Evolutionary conservation across 768 basidiomycete genomes (phyloP).

Genomic region (Phylloporus sp.): DNA sequence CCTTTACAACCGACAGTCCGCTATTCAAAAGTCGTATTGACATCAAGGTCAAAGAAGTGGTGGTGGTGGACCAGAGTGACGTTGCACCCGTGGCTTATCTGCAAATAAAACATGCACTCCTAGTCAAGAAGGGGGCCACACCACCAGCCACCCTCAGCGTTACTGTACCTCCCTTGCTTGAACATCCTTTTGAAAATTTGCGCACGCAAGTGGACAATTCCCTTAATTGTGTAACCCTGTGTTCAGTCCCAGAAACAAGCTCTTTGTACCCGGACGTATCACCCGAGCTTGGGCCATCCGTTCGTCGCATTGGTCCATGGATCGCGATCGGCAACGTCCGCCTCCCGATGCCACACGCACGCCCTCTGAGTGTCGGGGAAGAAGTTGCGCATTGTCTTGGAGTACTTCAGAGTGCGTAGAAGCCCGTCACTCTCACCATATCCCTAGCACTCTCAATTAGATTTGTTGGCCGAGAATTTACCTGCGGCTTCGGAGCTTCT

Average conservation of each 20-base stretch:
- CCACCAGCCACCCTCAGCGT: constrained; percentile 15
- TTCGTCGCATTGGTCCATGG: constrained; percentile 54
- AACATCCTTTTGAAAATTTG: constrained; percentile 16
- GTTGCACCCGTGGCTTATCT: constrained; percentile 92
- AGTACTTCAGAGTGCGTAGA: constrained; percentile 51
- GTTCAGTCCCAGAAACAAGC: background rate
- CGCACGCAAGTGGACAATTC: constrained; percentile 10
- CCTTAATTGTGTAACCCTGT: background rate
- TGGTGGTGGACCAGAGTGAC: constrained; percentile 75
- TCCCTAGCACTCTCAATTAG: constrained; percentile 33
- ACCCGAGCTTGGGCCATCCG: constrained; percentile 10
- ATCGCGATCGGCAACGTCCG: constrained; percentile 60
- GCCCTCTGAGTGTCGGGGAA: constrained; percentile 61
- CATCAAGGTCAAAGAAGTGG: constrained; percentile 64
- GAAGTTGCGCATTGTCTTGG: constrained; percentile 72
- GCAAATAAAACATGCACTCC: constrained; percentile 63
- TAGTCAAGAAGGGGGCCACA: constrained; percentile 51
- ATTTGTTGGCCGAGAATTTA: constrained; percentile 43
- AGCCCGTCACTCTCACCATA: background rate
- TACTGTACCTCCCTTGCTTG: constrained; percentile 51
- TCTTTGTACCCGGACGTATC: background rate
- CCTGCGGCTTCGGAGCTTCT: constrained; percentile 28
- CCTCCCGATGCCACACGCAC: constrained; percentile 19
- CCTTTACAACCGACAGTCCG: constrained; percentile 84
- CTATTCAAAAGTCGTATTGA: constrained; percentile 76